phyloP scores from a whole-genome alignment of 1,284 basidiomycete genomes.

The Bondarzewia mesenterica region DNA sequence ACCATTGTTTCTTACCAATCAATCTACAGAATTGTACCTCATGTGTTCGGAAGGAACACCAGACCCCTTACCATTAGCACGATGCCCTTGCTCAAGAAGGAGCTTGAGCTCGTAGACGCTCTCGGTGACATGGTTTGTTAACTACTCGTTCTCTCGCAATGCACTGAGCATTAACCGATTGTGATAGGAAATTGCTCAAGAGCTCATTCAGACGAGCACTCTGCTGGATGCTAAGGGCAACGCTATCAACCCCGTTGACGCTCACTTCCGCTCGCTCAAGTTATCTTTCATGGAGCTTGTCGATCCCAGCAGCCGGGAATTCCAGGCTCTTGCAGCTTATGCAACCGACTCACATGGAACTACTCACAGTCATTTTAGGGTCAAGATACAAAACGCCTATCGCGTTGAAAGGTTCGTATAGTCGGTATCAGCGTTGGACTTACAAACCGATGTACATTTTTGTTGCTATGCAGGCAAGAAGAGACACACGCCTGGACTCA shows the following conservation, averaged over 20 bases:
- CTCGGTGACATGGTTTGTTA: conserved; percentile 51
- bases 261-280: conserved; percentile 45
- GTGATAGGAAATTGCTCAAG: conserved; percentile 48
- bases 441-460: too few relatives aligned
- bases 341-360: conserved; percentile 46
- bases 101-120: conserved; percentile 59
- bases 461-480: conserved; percentile 23
- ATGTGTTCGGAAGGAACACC: conserved; percentile 48
- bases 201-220: conserved; percentile 39
- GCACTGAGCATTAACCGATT: conserved; percentile 2
- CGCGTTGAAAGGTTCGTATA: conserved; percentile 43
- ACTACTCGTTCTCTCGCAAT: background rate
- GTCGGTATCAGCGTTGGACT: too few relatives aligned
- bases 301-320: conserved; percentile 35
- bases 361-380: conserved; percentile 39
- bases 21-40: conserved; percentile 46
- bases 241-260: conserved; percentile 49
- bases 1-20: too few relatives aligned
- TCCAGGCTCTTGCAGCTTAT: conserved; percentile 40
- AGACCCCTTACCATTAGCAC: conserved; percentile 39
- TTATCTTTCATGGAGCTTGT: conserved; percentile 49
- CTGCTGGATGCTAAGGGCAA: conserved; percentile 34
- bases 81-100: conserved; percentile 38
- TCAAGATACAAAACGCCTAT: conserved; percentile 42
- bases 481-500: conserved; percentile 47